Base-by-base conservation (phyloP, 345 rosid species). In the Salix udensis region DNA sequence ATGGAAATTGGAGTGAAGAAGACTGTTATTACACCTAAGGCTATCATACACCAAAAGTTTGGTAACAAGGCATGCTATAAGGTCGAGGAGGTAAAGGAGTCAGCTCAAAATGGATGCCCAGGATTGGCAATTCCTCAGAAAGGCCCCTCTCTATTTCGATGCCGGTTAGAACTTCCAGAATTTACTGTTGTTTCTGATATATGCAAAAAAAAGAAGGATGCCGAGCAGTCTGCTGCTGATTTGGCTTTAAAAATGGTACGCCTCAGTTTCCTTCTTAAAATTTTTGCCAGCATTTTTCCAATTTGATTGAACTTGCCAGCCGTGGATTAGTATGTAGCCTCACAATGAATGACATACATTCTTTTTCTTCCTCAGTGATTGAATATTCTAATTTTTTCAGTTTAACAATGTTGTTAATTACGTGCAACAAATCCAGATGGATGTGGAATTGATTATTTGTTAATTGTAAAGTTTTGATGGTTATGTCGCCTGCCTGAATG, bases 181-280 rank as follows among this genome's bases (percentile, higher is more conserved):
- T 75, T 88, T 53, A 77, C 84, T 73, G 88, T 95, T 69, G 84
- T 87, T 26, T 90, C 98, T 0, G 90, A 72, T 26, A 82, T 81
- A 8, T 93, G 81, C 65, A 88, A 78, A 81, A 95, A 86, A 85
- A 95, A 95, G 86, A 93, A 95, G 82, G 98, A 95, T 24, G 92
- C 98, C 0, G 98, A 95, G 85, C 98, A 90, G 74, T 88, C 88
- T 85, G 98, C 98, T 79, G 98, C 98, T 64, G 88, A 95, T 86
- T 78, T 88, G 82, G 98, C 97, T 64, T 71, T 95, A n/a, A 84
- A 88, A 46, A 89, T 84, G 93, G 98, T 91, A 79, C 46, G 78
- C 39, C 42, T 79, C 65, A 39, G 52, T 64, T 76, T 74, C 15
- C 12, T 79, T 74, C 6, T 65, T 30, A 34, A 19, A 48, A 30